Evolutionary conservation across 768 basidiomycete species (phyloP), one percentile per base, ranked within the genome.

Genomic region (Obba rivulosa): DNA sequence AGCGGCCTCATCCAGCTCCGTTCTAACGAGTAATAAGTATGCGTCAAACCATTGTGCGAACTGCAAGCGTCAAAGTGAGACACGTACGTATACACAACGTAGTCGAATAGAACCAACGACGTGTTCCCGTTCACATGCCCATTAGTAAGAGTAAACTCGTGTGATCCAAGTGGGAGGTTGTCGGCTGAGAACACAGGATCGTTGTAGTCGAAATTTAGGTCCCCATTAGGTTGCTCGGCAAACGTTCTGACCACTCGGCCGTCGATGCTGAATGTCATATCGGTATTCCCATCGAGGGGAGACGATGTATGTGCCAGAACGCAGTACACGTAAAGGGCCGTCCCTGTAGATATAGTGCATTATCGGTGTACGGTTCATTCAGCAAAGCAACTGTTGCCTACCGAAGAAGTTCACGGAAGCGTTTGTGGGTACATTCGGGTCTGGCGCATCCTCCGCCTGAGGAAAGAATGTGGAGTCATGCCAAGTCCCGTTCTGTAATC

Each of bases 71-170:
- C 28, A 31, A 31, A 7, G 28, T 5, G 18, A 2, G 25, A 25
- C 20, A 31, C 44, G 36, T 21, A 70, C 70, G 66, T 60, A 51
- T 73, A 74, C n/a, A 69, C 53, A 43, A 72, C 64, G 24, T 61
- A 61, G 55, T 74, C 72, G 4, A 75, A 53, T 13, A 70, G 42
- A 1, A 66, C 41, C 1, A 65, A 45, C 3, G 69, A 65, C 8
- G 51, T 55, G 25, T 22, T 39, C 9, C 64, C 65, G 40, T 52
- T 57, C 17, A 52, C 38, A 43, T 60, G 58, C 16, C 69, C 67
- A 44, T 65, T 70, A 18, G 61, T 61, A 13, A 73, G 52, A 4
- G 57, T 58, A n/a, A 71, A 56, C 8, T 49, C 62, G 51, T 71
- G 70, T 3, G 37, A 25, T 3, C 56, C 63, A n/a, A 54, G 50